These are phyloP conservation scores for Cladosporium colombiae DNA, from an alignment of 2,329 filamentous ascomycete species.

Conservation along the genomic window DNA sequence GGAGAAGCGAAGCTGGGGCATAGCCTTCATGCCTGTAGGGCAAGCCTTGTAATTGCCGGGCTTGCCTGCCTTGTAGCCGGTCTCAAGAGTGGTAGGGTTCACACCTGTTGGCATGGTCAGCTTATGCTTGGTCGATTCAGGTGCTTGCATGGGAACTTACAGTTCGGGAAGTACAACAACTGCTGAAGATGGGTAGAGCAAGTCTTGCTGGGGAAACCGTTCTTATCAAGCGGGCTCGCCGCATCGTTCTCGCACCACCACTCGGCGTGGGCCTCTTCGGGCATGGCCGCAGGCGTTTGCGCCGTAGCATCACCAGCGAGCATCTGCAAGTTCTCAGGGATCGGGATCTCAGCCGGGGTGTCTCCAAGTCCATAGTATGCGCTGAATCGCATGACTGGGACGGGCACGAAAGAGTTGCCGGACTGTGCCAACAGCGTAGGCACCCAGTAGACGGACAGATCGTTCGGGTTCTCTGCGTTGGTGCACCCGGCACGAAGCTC, in stretches of 20 bases:
- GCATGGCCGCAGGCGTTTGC: slow-evolving; percentile 33
- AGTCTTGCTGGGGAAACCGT: slow-evolving; percentile 39
- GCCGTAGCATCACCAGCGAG: slow-evolving; percentile 46
- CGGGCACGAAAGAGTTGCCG: slow-evolving; percentile 14
- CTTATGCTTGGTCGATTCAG: slow-evolving; percentile 25
- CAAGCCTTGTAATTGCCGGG: slow-evolving; percentile 40
- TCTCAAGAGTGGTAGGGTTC: slow-evolving; percentile 27
- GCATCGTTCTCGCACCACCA: slow-evolving; percentile 42
- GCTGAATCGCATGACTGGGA: slow-evolving; percentile 41
- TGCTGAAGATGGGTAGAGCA: slow-evolving; percentile 49
- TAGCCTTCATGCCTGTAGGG: slow-evolving; percentile 47
- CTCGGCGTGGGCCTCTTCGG: slow-evolving; percentile 31
- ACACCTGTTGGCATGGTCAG: slow-evolving; percentile 1
- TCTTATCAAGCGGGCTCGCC: slow-evolving; percentile 6
- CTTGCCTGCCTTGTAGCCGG: slow-evolving; percentile 38
- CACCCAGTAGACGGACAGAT: slow-evolving; percentile 47
- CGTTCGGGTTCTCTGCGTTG: slow-evolving; percentile 50
- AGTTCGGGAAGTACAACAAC: slow-evolving; percentile 49
- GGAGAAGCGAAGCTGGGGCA: slow-evolving; percentile 51
- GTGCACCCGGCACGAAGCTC: slow-evolving; percentile 49
- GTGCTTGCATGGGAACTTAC: slow-evolving; percentile 26
- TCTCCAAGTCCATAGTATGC: slow-evolving; percentile 49
- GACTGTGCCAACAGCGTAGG: slow-evolving; percentile 18
- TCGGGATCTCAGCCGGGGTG: slow-evolving; percentile 45
- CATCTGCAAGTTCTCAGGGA: slow-evolving; percentile 48